Evolutionary conservation across 1,284 basidiomycete species (phyloP), one percentile per base, ranked within the genome.

Genomic region (Puccinia triticina): DNA sequence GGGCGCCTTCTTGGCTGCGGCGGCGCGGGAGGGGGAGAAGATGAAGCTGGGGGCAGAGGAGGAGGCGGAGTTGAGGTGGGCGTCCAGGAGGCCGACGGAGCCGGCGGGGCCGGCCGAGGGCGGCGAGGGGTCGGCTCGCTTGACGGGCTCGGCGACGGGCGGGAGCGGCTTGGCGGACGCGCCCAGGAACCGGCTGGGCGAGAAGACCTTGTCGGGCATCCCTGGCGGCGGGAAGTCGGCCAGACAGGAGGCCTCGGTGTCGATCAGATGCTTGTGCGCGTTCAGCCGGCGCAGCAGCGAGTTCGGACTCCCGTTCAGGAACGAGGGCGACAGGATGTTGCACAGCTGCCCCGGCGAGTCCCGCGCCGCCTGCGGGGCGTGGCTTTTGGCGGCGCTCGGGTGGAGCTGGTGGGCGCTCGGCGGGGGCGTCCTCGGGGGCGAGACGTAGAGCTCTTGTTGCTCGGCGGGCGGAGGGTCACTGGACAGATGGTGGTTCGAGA

Each of bases 291-390:
- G 66, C 18, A 81, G 61, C 2, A 81, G 43, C 34, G 79, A 81
- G 71, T 73, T 81, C 11, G 79, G 79, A 74, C 79, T 81, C 8
- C 53, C 71, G 61, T 81, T 81, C 14, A 81, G 59, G 43, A 81
- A 81, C 32, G 79, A 73, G 46, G 79, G 71, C 29, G 79, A 81
- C 18, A 81, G 71, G 11, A 81, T 46, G 32, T 81, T 50, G 34
- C 46, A 74, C n/a, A 64, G 46, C 32, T 66, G 75, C 18, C 55
- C 50, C 2, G 57, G 75, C 32, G 75, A 77, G 43, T 57, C 43
- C 23, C 71, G 67, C 37, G 23, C n/a, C n/a, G n/a, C n/a, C n/a
- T n/a, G 12, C 8, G 34, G 77, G 40, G 69, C 37, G 53, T n/a
- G 16, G n/a, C 48, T 67, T 14, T 55, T 71, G 34, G 40, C 32